Evolutionary conservation across 139 green algal genomes (phyloP).

Genomic region (Limnomonas spitsbergensis): DNA sequence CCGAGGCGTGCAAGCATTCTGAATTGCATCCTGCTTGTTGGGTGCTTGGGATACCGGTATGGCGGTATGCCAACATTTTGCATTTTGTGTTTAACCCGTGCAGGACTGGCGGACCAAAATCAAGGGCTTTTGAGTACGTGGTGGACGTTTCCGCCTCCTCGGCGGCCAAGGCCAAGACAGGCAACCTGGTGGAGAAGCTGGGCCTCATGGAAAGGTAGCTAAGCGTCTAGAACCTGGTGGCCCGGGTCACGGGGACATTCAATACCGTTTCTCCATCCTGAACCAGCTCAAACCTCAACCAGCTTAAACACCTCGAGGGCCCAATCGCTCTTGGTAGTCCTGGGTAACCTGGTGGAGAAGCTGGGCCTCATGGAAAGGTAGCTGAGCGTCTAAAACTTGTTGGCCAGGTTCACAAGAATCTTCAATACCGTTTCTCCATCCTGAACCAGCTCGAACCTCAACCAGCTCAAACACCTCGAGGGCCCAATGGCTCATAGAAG

Average conservation of each 20-base stretch:
- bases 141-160: constrained; percentile 51
- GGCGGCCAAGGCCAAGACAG: constrained; percentile 1
- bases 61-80: no score
- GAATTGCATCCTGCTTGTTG: no score
- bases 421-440: not conserved
- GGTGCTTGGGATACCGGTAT: no score
- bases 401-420: not conserved
- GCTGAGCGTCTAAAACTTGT: not conserved
- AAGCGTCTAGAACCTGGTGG: not conserved
- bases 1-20: no score
- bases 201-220: constrained; percentile 4
- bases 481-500: no score
- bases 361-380: not conserved
- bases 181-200: not conserved
- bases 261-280: not conserved
- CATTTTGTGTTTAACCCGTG: not conserved
- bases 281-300: no score
- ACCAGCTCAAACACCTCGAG: no score
- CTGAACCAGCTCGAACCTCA: not conserved
- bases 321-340: no score
- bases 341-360: not conserved
- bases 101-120: not conserved
- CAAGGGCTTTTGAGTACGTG: constrained; percentile 61
- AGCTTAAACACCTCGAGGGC: no score
- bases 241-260: not conserved